These are phyloP conservation scores for Serendipita sp. DNA, from an alignment of 768 basidiomycete genomes.

Conservation along the genomic window DNA sequence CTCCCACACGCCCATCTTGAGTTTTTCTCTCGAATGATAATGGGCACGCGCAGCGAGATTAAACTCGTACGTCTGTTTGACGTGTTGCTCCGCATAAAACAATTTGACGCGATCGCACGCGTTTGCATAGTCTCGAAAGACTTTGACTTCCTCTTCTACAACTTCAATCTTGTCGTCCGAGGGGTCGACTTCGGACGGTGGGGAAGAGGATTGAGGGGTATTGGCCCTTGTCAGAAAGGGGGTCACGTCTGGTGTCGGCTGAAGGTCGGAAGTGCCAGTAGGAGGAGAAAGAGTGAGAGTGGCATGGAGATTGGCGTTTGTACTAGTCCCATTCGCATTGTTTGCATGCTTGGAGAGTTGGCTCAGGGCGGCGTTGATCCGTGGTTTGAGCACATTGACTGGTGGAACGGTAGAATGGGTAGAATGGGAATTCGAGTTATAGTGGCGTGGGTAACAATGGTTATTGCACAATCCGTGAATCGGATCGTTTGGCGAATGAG, in stretches of 20 bases:
- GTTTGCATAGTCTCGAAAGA: slow-evolving; percentile 10
- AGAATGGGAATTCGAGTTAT: no score
- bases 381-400: background rate
- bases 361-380: background rate
- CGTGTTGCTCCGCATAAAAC: slow-evolving; percentile 17
- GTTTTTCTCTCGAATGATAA: slow-evolving; percentile 56
- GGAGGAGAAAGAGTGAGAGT: no score
- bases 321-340: no score
- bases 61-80: slow-evolving; percentile 76
- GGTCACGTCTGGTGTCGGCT: background rate
- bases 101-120: slow-evolving; percentile 9
- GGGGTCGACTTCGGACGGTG: background rate
- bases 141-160: background rate
- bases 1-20: slow-evolving; percentile 39
- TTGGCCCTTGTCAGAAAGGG: background rate
- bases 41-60: slow-evolving; percentile 64
- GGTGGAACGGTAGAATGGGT: background rate
- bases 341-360: no score
- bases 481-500: no score
- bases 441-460: no score
- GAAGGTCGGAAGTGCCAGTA: background rate
- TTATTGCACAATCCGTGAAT: no score
- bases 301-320: no score
- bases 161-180: background rate
- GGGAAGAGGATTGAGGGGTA: background rate